Evolutionary conservation across 345 rosid genomes (phyloP), one percentile per base, ranked within the genome.

Genomic region (Diplotaxis tenuifolia): DNA sequence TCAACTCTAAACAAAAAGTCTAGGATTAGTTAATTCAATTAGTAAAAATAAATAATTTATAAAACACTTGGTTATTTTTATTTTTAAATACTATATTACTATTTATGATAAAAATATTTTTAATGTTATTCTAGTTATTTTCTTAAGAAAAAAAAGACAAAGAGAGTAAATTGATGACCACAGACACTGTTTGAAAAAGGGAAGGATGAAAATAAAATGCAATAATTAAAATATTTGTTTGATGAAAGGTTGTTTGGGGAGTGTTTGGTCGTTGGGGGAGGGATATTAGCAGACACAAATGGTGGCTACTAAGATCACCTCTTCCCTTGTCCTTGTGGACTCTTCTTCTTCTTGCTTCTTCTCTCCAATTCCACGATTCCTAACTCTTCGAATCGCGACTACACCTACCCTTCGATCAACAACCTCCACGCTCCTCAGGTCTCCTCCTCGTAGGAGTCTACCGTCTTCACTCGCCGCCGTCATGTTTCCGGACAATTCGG

Each of bases 401-500:
- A 53, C 54, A 1, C 52, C 53, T 10, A 28, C 18, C 8, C 25
- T 47, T 3, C 6, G 15, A 27, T 70, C 65, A 63, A n/a, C 2
- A 63, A 18, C 3, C 59, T 27, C 47, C 40, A 62, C 50, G 32
- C 62, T 15, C 32, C 77, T 32, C 20, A 12, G 57, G 49, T 68
- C 65, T n/a, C 20, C 49, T 10, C 53, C 56, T 52, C 79, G 61
- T n/a, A n/a, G n/a, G 65, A 27, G 67, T 59, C 69, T 49, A 2
- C 52, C 29, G 18, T 45, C 80, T 29, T 20, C 82, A 3, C 60
- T 76, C 22, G 78, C 79, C 22, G 78, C 80, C 34, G 79, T 71
- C 7, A 68, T 78, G 75, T 74, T 86, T 16, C 88, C 83, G 27
- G 79, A 50, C 29, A 72, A 83, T 23, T 84, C 91, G 14, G 59